Evolutionary conservation across 202 grass and related monocot genomes (phyloP), one percentile per base, ranked within the genome.

Genomic region (Miscanthus sacchariflorus): DNA sequence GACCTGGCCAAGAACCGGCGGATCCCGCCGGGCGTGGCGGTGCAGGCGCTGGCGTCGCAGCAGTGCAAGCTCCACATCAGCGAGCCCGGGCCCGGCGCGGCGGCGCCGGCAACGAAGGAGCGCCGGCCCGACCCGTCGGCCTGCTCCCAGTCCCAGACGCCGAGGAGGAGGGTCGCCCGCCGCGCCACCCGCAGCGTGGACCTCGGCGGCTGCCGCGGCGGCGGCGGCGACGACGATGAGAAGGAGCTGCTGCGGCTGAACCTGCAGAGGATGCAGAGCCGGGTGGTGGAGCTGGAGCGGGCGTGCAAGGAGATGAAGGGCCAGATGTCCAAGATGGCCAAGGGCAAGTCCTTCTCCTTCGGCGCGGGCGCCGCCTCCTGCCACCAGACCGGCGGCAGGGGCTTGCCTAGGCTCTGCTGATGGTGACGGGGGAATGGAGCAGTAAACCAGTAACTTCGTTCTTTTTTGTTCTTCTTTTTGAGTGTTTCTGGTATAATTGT

Each of bases 201-300:
- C 42, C 49, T 86, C 59, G 59, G 54, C 19, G 10, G 19, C 54
- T 19, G 44, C 10, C 2, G 65, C 25, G 5, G 49, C 1, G 0
- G 48, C 48, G 4, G 52, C 39, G 18, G 82, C 69, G 81, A 39
- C 45, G 8, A 85, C 78, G 78, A 92, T 70, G 94, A 97, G 80
- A 96, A 95, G 84, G 88, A 99, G 81, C 12, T 83, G 17, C 72
- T 97, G 6, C 87, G 70, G 77, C 69, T 97, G 38, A 92, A 93
- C 82, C 86, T 99, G 14, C 92, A 90, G 35, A 88, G 71, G 72
- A 99, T 97, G 91, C 93, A 99, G 63, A 90, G 30, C 65, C 90
- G 92, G 83, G 94, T 96, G 77, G 88, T 92, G 80, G 91, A 99
- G 80, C 75, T 97, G 88, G 93, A 97, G 94, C 91, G 90, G n/a